A percentile compares a stretch with the other conserved stretches of the same genome.
phyloP scores from a whole-genome alignment of 2,329 filamentous ascomycete species.

The Calonectria ilicicola region DNA sequence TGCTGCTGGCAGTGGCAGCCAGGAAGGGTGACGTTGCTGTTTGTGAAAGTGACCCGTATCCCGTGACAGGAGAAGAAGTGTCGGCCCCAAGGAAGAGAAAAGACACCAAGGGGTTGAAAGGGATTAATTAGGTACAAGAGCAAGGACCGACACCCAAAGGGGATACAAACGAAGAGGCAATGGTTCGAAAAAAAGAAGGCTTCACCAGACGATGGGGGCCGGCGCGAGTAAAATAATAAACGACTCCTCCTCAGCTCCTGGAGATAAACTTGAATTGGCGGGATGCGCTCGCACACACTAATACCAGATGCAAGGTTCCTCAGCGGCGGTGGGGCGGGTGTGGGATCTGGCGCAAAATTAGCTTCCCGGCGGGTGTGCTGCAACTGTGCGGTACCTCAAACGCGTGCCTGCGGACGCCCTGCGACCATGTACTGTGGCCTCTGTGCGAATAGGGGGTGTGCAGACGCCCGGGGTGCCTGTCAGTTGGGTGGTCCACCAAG shows the following conservation, averaged over 20 bases:
- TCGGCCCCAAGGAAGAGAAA: background rate
- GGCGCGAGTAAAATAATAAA: constrained; percentile 26
- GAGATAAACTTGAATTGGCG: constrained; percentile 38
- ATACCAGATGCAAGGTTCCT: constrained; percentile 24
- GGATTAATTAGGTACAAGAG: constrained; percentile 26
- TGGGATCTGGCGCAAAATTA: constrained; percentile 17
- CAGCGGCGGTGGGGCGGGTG: constrained; percentile 26
- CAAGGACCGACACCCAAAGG: constrained; percentile 39
- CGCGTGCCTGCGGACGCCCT: background rate
- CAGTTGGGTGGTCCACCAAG: constrained; percentile 8
- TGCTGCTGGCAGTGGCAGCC: background rate
- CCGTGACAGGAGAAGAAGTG: background rate
- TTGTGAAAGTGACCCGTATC: background rate
- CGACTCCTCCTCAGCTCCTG: constrained; percentile 26
- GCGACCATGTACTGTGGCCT: background rate
- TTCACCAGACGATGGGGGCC: constrained; percentile 7
- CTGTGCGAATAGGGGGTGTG: background rate
- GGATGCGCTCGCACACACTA: constrained; percentile 24
- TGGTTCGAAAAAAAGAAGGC: constrained; percentile 6
- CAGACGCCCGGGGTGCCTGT: background rate
- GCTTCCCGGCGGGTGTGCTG: constrained; percentile 13
- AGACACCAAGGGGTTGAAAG: background rate
- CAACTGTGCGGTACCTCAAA: background rate
- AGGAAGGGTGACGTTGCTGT: background rate
- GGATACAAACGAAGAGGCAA: constrained; percentile 11